phyloP scores from a whole-genome alignment of 257 asterid genomes.

The Paraleonurus japonicus region DNA sequence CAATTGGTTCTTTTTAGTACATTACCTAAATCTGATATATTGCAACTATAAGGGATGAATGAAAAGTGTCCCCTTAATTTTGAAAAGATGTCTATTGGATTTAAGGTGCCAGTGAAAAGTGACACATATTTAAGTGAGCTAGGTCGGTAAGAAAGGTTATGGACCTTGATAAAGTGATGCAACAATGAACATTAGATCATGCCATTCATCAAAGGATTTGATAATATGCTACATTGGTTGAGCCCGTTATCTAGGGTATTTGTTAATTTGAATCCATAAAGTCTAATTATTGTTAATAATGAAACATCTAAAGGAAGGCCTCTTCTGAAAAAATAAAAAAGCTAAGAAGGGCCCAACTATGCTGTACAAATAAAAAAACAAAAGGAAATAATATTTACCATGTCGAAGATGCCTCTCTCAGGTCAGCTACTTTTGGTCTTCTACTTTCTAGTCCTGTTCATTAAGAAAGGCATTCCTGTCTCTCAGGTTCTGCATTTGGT shows the following conservation, averaged over 20 bases:
- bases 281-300: background rate
- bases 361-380: background rate
- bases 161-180: background rate
- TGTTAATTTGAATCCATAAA: background rate
- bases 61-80: background rate
- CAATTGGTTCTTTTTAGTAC: background rate
- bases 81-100: background rate
- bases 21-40: background rate
- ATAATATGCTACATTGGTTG: background rate
- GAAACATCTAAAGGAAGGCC: background rate
- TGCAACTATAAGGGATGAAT: background rate
- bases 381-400: background rate
- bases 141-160: background rate
- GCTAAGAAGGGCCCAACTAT: background rate
- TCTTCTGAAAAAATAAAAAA: background rate
- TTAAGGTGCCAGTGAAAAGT: background rate
- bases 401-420: background rate
- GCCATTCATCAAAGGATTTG: background rate
- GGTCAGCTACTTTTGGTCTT: background rate
- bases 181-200: background rate
- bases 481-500: background rate
- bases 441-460: background rate
- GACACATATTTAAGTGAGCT: background rate
- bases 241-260: background rate
- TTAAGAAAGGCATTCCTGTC: background rate